Evolutionary conservation across 306 rosid genomes (phyloP).

Genomic region (Mimosa bimucronata): DNA sequence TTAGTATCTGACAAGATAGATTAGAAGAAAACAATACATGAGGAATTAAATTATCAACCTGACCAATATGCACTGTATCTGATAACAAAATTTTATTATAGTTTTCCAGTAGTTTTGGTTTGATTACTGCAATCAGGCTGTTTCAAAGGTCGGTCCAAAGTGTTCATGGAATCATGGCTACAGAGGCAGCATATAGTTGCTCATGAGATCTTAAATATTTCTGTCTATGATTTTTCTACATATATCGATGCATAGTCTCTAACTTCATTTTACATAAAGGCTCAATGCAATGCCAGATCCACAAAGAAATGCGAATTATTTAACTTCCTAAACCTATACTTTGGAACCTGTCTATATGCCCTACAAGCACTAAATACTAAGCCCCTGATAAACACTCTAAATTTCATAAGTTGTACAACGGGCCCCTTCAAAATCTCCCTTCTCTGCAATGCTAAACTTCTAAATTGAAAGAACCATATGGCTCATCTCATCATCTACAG

Average conservation of each 20-base stretch:
- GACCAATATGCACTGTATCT: background rate
- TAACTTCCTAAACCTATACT: background rate
- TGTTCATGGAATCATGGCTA: slow-evolving; percentile 29
- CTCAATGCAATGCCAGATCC: background rate
- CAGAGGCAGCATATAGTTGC: slow-evolving; percentile 29
- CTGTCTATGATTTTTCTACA: background rate
- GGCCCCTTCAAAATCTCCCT: background rate
- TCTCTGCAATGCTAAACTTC: background rate
- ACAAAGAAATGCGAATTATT: background rate
- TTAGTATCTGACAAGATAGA: background rate
- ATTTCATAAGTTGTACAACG: background rate
- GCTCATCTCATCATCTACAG: background rate
- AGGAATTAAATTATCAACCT: no score
- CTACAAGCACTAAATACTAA: background rate
- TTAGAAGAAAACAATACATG: background rate
- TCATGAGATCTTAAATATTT: slow-evolving; percentile 25
- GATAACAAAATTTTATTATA: slow-evolving; percentile 21
- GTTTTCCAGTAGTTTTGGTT: slow-evolving; percentile 10
- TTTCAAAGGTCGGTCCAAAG: slow-evolving; percentile 26
- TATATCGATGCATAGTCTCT: background rate
- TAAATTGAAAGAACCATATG: background rate
- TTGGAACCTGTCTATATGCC: background rate
- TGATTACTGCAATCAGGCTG: background rate
- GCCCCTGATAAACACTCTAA: background rate
- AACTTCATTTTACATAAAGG: slow-evolving; percentile 16